These are phyloP conservation scores for Penicillium sp. DNA, from an alignment of 2,329 filamentous ascomycete species.

Conservation along the genomic window DNA sequence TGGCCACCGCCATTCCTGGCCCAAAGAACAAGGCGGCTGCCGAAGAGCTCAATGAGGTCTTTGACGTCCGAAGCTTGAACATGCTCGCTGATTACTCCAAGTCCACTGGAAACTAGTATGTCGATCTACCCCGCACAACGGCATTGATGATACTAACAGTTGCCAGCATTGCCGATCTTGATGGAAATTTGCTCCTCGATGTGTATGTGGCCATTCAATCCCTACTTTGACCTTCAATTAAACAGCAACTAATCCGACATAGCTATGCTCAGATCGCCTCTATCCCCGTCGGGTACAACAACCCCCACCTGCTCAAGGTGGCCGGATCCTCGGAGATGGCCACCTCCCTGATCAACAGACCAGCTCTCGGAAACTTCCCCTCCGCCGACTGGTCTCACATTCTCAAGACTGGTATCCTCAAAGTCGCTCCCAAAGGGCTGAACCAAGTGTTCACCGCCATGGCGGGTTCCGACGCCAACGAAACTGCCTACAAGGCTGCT, in stretches of 20 bases:
- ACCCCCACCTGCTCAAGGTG: constrained; percentile 72
- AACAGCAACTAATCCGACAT: constrained; percentile 15
- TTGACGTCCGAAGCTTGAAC: constrained; percentile 85
- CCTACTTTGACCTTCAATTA: neutral
- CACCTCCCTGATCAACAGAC: constrained; percentile 81
- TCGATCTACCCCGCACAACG: neutral
- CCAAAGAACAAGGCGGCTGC: constrained; percentile 73
- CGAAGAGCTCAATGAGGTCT: constrained; percentile 74
- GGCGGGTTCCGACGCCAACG: constrained; percentile 90
- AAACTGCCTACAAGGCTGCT: constrained; percentile 91
- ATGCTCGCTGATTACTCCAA: constrained; percentile 77
- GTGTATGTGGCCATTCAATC: constrained; percentile 43
- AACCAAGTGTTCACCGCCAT: constrained; percentile 90
- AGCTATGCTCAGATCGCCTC: constrained; percentile 91
- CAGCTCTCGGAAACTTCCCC: constrained; percentile 89
- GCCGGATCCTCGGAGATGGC: constrained; percentile 79
- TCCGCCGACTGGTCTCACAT: constrained; percentile 81
- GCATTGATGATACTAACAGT: constrained; percentile 24
- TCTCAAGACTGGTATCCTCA: constrained; percentile 78
- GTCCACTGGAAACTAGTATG: constrained; percentile 77
- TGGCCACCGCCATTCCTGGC: constrained; percentile 71
- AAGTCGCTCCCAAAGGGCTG: constrained; percentile 79
- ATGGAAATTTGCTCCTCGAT: constrained; percentile 57
- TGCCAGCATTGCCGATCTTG: constrained; percentile 53
- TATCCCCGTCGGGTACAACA: constrained; percentile 92